Conservation (phyloP, 164 flowering plant species). For the Tetrastigma voinierianum region DNA sequence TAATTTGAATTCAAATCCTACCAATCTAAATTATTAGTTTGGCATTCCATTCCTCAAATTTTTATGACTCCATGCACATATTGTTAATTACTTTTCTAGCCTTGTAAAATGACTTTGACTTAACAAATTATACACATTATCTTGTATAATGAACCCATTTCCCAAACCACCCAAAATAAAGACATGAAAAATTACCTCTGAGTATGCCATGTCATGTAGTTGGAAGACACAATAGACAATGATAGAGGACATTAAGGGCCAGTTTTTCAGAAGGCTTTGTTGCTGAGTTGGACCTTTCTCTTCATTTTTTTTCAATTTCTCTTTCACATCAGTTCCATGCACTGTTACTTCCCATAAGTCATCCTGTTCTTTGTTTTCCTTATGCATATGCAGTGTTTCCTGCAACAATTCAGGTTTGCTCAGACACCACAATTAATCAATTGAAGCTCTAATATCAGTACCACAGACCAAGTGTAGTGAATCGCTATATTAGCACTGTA, state of each 20-base stretch:
- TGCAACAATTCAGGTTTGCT: constrained; percentile 12
- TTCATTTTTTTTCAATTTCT: constrained; percentile 5
- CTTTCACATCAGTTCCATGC: constrained; percentile 9
- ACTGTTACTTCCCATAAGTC: constrained; percentile 18
- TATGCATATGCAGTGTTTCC: constrained; percentile 71
- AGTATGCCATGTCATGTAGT: constrained; percentile 65
- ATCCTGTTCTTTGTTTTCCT: constrained; percentile 5
- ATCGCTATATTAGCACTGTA: neutral
- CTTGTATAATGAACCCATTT: neutral
- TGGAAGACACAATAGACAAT: constrained; percentile 55
- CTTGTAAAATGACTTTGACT: no score
- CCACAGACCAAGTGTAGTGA: neutral
- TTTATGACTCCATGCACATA: no score
- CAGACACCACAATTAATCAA: neutral
- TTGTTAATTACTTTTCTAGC: no score
- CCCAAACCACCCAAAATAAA: neutral
- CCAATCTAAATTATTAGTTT: no score
- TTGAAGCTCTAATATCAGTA: neutral
- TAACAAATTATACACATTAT: no score
- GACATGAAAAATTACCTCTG: constrained; percentile 38
- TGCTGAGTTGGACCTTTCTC: constrained; percentile 7
- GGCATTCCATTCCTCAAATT: no score
- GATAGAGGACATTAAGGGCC: constrained; percentile 64
- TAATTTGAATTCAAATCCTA: no score
- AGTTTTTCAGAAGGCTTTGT: constrained; percentile 41